phyloP scores from a whole-genome alignment of 257 asterid species.

The Echites panduratus region DNA sequence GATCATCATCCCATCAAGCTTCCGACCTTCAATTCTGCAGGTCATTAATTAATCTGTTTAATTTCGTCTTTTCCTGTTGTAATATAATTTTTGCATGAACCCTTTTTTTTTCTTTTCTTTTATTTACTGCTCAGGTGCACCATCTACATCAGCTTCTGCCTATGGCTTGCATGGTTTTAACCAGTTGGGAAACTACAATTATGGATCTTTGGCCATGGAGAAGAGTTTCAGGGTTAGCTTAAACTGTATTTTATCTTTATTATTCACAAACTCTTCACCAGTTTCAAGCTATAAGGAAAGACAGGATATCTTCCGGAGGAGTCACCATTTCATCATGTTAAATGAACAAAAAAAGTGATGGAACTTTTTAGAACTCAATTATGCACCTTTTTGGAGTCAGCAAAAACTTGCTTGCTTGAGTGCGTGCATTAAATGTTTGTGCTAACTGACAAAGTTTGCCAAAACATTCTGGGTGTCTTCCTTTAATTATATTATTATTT shows the following conservation, averaged over 20 bases:
- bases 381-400: constrained; percentile 6
- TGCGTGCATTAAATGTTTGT: constrained; percentile 1
- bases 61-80: background rate
- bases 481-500: too few relatives aligned
- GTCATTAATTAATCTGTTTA: background rate
- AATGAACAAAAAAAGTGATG: too few relatives aligned
- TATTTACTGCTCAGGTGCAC: constrained; percentile 30
- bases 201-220: constrained; percentile 80
- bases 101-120: background rate
- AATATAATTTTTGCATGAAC: too few relatives aligned
- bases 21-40: constrained; percentile 19
- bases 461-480: background rate
- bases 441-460: constrained; percentile 4
- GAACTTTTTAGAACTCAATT: too few relatives aligned
- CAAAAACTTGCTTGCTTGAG: background rate
- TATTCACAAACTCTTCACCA: background rate
- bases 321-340: too few relatives aligned
- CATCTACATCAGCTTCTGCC: constrained; percentile 45
- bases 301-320: too few relatives aligned
- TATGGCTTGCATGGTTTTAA: constrained; percentile 28
- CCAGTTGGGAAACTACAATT: constrained; percentile 45
- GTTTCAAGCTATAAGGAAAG: background rate
- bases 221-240: constrained; percentile 62
- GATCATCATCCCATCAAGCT: constrained; percentile 27
- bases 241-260: too few relatives aligned